A percentile compares a stretch with the other conserved stretches of the same genome.
Evolutionary conservation across 805 yeast genomes (phyloP).

Genomic region (Cyberlindnera maclurae): DNA sequence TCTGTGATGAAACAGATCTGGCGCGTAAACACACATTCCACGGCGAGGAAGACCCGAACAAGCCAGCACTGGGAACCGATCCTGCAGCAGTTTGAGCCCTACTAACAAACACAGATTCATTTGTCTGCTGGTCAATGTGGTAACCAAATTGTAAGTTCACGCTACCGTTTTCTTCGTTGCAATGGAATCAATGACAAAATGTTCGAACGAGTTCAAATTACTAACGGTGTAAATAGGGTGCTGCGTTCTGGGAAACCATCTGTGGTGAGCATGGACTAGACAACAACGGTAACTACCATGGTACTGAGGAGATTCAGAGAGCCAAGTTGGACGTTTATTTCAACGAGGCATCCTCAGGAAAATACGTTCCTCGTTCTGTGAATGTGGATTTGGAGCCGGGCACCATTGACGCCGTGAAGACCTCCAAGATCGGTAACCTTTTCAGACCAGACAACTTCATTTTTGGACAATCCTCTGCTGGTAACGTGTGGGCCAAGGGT

Average conservation of each 20-base stretch:
- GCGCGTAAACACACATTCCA: conserved; percentile 8
- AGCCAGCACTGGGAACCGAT: neutral
- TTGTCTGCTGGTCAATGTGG: conserved; percentile 98
- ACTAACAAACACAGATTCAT: conserved; percentile 54
- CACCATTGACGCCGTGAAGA: conserved; percentile 94
- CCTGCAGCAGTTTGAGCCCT: neutral
- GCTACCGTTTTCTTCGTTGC: conserved; percentile 1
- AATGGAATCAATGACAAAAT: neutral
- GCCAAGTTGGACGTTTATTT: conserved; percentile 95
- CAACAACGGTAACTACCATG: conserved; percentile 65
- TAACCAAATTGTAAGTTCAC: conserved; percentile 75
- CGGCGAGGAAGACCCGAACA: neutral
- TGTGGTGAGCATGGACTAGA: conserved; percentile 86
- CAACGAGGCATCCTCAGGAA: conserved; percentile 92
- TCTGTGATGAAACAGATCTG: neutral
- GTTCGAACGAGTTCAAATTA: neutral
- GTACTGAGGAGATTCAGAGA: conserved; percentile 50
- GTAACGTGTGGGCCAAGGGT: conserved; percentile 98
- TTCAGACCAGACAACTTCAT: conserved; percentile 98
- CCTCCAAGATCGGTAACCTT: conserved; percentile 82
- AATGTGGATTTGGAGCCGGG: conserved; percentile 98
- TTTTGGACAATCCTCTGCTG: conserved; percentile 97
- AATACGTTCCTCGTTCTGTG: conserved; percentile 95
- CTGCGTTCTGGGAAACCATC: conserved; percentile 90
- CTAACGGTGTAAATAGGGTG: conserved; percentile 44